Base-by-base conservation (phyloP, 805 yeast genomes). In the Starmerella roubikii region DNA sequence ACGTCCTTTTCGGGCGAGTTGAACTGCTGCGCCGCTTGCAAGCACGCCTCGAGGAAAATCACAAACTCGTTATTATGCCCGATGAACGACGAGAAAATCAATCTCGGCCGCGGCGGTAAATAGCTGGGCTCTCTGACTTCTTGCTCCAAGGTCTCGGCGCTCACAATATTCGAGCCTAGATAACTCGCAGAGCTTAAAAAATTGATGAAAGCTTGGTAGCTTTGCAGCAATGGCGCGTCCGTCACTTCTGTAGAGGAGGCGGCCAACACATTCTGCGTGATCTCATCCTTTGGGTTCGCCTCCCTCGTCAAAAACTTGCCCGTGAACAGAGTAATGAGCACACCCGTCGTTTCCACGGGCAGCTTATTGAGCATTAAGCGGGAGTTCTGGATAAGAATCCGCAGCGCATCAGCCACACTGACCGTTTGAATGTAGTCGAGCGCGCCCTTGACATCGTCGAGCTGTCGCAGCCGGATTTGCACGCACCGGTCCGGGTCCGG, bases 41-140 rank as follows among this genome's bases (percentile, higher is more conserved):
- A 60, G 50, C 94, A 84, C 0, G 97, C 96, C 55, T 91, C 98
- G 40, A 91, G 58, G 46, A 91, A 91, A 7, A 82, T 80, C 20
- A 86, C 91, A 66, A 91, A 88, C 53, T 86, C 91, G 52, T 76
- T 72, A 0, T 91, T 85, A 54, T 80, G 83, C 48, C 77, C 72
- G n/a, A 81, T 73, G 56, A 91, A 91, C 1, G 93, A 75, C 2
- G 88, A 76, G 54, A 84, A 91, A 1, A 88, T 81, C 29, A 88
- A 65, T 32, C 85, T 68, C 6, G 97, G 97, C 37, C 76, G 69
- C 3, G 98, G 98, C 1, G 97, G 95, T 37, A 78, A 77, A 56
- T 91, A 91, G 53, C 66, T 23, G n/a, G 43, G 36, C 23, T 34
- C 47, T 9, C 39, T 31, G 18, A 39, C 45, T 1, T 47, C 43